A percentile compares a stretch with the other conserved stretches of the same genome.
These are phyloP conservation scores for Apiospora pterosperma DNA, from an alignment of 2,329 filamentous ascomycete genomes.

Conservation along the genomic window DNA sequence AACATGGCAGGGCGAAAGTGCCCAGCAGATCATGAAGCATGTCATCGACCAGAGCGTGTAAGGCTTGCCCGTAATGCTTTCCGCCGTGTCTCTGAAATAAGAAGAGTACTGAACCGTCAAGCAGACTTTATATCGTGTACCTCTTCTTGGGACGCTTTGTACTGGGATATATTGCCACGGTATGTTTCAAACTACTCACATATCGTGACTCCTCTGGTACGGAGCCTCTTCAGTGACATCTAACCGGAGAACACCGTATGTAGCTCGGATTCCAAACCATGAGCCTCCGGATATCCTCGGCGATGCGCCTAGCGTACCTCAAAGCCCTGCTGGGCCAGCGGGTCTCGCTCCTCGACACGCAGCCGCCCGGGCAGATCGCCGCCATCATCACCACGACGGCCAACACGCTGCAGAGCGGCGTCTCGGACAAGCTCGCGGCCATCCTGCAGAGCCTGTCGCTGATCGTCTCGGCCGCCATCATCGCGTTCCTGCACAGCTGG, in stretches of 20 bases:
- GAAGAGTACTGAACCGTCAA: background rate
- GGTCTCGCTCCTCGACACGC: conserved; percentile 63
- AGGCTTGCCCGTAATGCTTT: conserved; percentile 13
- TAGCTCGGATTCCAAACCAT: conserved; percentile 57
- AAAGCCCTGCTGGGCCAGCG: conserved; percentile 60
- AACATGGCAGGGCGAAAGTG: conserved; percentile 13
- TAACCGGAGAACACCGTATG: background rate
- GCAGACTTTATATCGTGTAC: conserved; percentile 65
- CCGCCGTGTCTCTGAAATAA: accelerated
- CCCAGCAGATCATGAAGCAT: conserved; percentile 24
- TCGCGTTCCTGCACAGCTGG: conserved; percentile 58
- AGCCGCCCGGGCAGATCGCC: conserved; percentile 57
- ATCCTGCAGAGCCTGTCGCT: conserved; percentile 54
- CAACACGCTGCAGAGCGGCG: conserved; percentile 60
- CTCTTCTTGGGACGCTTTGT: conserved; percentile 66
- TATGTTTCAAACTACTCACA: conserved; percentile 29
- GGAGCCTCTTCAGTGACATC: too few relatives aligned
- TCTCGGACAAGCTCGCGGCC: conserved; percentile 58
- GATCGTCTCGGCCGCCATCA: conserved; percentile 47
- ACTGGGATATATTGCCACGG: conserved; percentile 59
- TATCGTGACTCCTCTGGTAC: background rate
- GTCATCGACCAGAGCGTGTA: conserved; percentile 42
- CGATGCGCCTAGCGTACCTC: conserved; percentile 63
- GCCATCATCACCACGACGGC: conserved; percentile 61
- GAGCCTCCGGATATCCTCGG: conserved; percentile 57